Conservation (phyloP, 805 yeast genomes). For the Blastobotrys peoriensis region DNA sequence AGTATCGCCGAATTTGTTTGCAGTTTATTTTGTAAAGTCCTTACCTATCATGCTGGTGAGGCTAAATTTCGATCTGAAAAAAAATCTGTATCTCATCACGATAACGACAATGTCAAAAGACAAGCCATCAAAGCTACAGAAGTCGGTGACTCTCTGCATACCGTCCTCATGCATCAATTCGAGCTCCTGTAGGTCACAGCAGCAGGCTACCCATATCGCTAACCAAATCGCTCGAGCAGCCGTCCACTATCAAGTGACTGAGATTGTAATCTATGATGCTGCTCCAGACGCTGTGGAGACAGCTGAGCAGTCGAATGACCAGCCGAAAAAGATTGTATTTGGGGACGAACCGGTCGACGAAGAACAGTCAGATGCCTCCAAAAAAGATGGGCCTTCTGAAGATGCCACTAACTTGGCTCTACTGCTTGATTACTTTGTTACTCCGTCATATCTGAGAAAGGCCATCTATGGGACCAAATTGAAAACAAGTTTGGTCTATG, state of each 20-base stretch:
- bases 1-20: no score
- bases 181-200: constrained; percentile 54
- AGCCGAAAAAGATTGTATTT: constrained; percentile 34
- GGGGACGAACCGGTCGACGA: constrained; percentile 25
- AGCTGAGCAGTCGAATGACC: constrained; percentile 21
- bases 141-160: constrained; percentile 45
- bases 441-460: constrained; percentile 75
- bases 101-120: neutral
- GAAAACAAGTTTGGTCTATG: constrained; percentile 43
- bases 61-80: no score
- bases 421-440: constrained; percentile 70
- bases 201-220: constrained; percentile 65
- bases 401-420: constrained; percentile 55
- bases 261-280: constrained; percentile 60
- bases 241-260: constrained; percentile 62
- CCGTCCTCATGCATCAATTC: constrained; percentile 59
- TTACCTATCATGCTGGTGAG: no score
- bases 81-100: no score
- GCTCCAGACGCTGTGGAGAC: constrained; percentile 30
- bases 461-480: constrained; percentile 48
- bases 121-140: neutral
- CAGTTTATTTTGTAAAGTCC: no score
- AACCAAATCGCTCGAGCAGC: constrained; percentile 78
- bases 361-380: constrained; percentile 16
- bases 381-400: constrained; percentile 9